Percentiles rank a stretch among this genome's conserved stretches.
phyloP scores from a whole-genome alignment of 129 eudicot genomes.

The Heracleum sosnowskyi region DNA sequence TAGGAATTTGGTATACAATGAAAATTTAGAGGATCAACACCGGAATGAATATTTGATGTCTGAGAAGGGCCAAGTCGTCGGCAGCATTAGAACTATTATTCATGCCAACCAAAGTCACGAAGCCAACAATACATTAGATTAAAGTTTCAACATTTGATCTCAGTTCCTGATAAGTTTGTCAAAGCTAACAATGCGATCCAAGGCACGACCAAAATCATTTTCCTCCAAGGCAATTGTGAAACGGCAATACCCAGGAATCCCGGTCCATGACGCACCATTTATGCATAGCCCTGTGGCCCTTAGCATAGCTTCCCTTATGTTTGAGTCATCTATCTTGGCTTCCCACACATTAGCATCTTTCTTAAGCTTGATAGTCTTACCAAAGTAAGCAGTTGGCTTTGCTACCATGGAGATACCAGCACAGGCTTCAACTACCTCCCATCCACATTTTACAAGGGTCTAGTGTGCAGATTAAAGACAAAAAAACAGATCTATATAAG shows the following conservation, averaged over 20 bases:
- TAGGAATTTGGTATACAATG: neutral
- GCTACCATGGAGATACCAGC: slow-evolving; percentile 86
- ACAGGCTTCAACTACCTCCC: slow-evolving; percentile 83
- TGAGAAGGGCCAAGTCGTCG: neutral
- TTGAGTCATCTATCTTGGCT: slow-evolving; percentile 60
- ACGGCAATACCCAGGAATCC: slow-evolving; percentile 85
- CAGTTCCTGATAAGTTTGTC: slow-evolving; percentile 36
- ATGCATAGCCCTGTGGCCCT: slow-evolving; percentile 82
- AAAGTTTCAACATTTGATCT: neutral
- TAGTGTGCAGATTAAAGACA: slow-evolving; percentile 18
- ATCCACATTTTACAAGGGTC: slow-evolving; percentile 80
- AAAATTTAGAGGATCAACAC: no score
- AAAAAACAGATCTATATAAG: neutral
- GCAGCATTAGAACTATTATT: slow-evolving; percentile 1
- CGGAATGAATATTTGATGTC: neutral
- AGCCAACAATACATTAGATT: neutral
- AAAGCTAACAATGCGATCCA: slow-evolving; percentile 58
- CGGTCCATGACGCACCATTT: slow-evolving; percentile 86
- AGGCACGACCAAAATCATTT: slow-evolving; percentile 57
- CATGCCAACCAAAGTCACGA: neutral
- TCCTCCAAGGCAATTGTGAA: slow-evolving; percentile 82
- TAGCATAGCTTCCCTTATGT: slow-evolving; percentile 73
- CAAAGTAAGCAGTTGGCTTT: slow-evolving; percentile 60
- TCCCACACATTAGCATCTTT: slow-evolving; percentile 32
- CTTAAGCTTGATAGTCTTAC: slow-evolving; percentile 47